Percentiles rank a stretch among this genome's conserved stretches.
phyloP scores from a whole-genome alignment of 495 filamentous ascomycete genomes.

The Xylaria intraflava region DNA sequence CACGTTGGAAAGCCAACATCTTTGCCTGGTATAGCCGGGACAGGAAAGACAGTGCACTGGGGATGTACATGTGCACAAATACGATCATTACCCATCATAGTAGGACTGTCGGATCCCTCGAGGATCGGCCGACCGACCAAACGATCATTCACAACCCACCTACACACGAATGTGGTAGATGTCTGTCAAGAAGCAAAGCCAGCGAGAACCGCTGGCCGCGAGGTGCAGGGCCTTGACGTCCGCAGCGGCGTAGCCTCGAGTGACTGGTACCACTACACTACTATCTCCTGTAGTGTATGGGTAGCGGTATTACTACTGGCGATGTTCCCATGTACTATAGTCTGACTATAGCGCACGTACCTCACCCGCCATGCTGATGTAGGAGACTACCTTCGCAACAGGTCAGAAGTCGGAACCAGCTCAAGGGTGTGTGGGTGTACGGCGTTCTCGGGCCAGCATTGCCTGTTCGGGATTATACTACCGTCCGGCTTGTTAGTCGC shows the following conservation, averaged over 20 bases:
- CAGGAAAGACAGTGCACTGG: not conserved
- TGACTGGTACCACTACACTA: no score
- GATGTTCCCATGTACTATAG: no score
- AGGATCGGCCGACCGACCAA: no score
- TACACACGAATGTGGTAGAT: not conserved
- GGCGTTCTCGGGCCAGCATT: constrained; percentile 25
- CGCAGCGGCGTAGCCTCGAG: no score
- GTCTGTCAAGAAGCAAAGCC: not conserved
- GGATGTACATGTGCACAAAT: not conserved
- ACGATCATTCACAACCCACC: constrained; percentile 1
- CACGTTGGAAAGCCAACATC: constrained; percentile 1
- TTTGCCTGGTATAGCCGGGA: not conserved
- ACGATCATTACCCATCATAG: no score
- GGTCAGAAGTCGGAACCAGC: constrained; percentile 5
- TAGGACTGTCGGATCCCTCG: constrained; percentile 10
- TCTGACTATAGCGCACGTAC: no score
- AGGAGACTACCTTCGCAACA: not conserved
- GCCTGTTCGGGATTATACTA: constrained; percentile 23
- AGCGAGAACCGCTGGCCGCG: not conserved
- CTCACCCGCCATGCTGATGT: no score
- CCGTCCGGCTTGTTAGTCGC: constrained; percentile 28
- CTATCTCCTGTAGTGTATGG: no score
- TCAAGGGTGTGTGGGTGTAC: constrained; percentile 20
- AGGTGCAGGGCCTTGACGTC: not conserved
- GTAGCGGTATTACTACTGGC: no score